Evolutionary conservation across 371 early-diverging fungal genomes (phyloP), one percentile per base, ranked within the genome.

Genomic region (Ecytonucleospora hepatopenaei): DNA sequence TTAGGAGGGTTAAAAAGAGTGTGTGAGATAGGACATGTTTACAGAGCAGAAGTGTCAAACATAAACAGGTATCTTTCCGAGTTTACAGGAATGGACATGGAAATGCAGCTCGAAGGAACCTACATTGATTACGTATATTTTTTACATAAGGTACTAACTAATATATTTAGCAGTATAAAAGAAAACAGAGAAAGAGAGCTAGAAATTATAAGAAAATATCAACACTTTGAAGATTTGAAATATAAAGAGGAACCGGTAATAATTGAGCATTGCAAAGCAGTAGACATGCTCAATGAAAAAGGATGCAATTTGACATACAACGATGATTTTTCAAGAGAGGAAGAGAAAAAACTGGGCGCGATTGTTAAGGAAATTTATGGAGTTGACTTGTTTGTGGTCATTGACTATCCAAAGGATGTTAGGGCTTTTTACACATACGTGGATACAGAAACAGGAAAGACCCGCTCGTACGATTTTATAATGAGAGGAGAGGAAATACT

Each of bases 401-500:
- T 93, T 85, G 95, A 95, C 82, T 99, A 96, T 88, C 99, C 99
- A 35, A 80, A 88, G 64, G 85, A 79, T 1, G 87, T 91, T 27
- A 86, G 97, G 58, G 94, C 99, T 28, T 97, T 97, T 85, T 99
- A 99, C 85, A 99, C 97, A 27, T 94, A 66, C 28, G 67, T 93
- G 89, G 91, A 91, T 32, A 90, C 93, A 46, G 59, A 65, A 19
- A 48, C 46, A 3, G 51, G 56, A 60, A 92, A 90, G 82, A 89
- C 93, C 71, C 92, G 94, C 86, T 94, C 95, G 24, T 97, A 94
- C 81, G 99, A 99, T 84, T 93, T 99, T 82, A 97, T 99, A 83
- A 86, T 97, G 81, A 86, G 96, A 64, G 97, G 97, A 62, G 94
- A 97, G 79, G 99, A 97, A 81, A 92, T 97, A 75, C 82, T 94